Evolutionary conservation across 176 grass and related monocot species (phyloP), one percentile per base, ranked within the genome.

Genomic region (Thinopyrum elongatum): DNA sequence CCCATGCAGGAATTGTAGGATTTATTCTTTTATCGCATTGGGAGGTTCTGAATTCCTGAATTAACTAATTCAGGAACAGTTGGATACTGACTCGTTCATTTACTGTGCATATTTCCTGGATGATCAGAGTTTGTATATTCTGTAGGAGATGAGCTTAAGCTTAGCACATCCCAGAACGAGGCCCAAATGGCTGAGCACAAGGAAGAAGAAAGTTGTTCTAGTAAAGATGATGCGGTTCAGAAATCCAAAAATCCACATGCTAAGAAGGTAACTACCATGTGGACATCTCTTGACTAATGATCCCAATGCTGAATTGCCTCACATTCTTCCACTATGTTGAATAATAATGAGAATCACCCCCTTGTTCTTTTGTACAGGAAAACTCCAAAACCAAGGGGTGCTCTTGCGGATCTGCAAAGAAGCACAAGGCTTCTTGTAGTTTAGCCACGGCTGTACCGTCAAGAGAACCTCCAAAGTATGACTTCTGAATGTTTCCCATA

Each of bases 381-480:
- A 90, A 79, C 62, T 58, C 76, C 9, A 82, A 88, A 82, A 79
- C 70, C 61, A 92, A 89, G 69, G 88, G 78, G 33, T 90, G 93
- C 65, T 82, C 88, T 31, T 92, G 93, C 78, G 86, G 86, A 82
- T 95, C 93, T 63, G 70, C 77, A 38, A 88, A 26, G 83, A 95
- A 92, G 58, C 89, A 90, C 83, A 88, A 90, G 57, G 46, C 79
- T 10, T 86, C 85, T 64, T 95, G 93, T 84, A 83, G 76, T 74
- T 86, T 85, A 82, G 63, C 70, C 7, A 79, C 6, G 8, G 59
- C 27, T 63, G 38, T 86, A 88, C 30, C 87, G 70, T 87, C 82
- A 22, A 85, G 57, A 80, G 79, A 84, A 78, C 70, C 83, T 77
- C 46, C 84, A 82, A 86, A 53, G 93, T 90, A 90, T 84, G 78